Evolutionary conservation across 371 early-diverging fungal genomes (phyloP), one percentile per base, ranked within the genome.

Genomic region (Circinella umbellata): DNA sequence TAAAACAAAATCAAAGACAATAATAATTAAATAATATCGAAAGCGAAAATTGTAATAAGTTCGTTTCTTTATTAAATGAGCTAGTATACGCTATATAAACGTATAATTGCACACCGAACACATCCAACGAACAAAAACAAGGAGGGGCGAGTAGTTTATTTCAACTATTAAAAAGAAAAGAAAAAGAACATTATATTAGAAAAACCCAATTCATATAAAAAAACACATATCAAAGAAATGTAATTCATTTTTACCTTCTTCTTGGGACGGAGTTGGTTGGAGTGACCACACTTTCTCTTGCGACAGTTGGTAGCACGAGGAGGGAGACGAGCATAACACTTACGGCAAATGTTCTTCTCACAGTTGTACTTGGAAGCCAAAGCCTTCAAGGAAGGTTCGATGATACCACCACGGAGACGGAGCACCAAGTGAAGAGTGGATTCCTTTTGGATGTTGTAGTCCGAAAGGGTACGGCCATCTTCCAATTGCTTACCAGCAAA

Each of bases 401-500:
- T 98, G 85, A 97, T 91, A 87, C 84, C 84, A 92, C 99, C 99
- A 90, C 99, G 95, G 72, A 99, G 93, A 89, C 99, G 96, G 78
- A 99, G 93, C 63, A 98, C 98, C 71, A 99, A 86, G 90, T 99
- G 99, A 66, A 99, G 94, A 76, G 99, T 99, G 61, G 98, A 98
- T 86, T 99, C 99, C 89, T 94, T 94, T 83, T 94, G 95, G 89
- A 93, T 94, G 90, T 93, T 94, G 89, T 94, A 94, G 86, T 94
- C 94, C 66, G 90, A 87, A 57, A 94, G 88, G 54, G 90, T 88
- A 84, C 97, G 96, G 72, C 97, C 98, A 86, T 99, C 99, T 87
- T 99, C 99, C 69, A 99, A 94, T 90, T 99, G 99, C 93, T 99
- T 99, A 77, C 98, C 99, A 84, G 99, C 99, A 83, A 99, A 99